Conservation (phyloP, 2,329 filamentous ascomycete genomes). For the Xylaria digitata region DNA sequence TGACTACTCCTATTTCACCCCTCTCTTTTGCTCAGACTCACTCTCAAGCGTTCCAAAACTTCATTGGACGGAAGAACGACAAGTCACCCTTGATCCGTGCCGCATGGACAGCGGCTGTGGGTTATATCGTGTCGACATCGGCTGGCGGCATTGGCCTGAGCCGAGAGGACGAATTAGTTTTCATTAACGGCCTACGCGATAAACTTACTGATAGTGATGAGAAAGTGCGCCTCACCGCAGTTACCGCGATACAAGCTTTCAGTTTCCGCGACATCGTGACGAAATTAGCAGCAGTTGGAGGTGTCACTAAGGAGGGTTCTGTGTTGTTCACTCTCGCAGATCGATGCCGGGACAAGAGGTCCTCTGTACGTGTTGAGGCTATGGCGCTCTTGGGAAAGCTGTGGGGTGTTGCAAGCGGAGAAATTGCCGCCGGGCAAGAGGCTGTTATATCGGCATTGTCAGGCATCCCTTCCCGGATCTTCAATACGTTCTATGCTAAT, state of each 20-base stretch:
- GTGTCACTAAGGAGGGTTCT: conserved; percentile 79
- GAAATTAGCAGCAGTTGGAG: conserved; percentile 82
- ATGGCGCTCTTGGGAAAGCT: conserved; percentile 86
- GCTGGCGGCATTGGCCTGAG: conserved; percentile 90
- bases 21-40: conserved; percentile 91
- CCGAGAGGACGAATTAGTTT: conserved; percentile 79
- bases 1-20: conserved; percentile 85
- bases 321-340: conserved; percentile 86
- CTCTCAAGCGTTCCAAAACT: conserved; percentile 80
- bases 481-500: conserved; percentile 91
- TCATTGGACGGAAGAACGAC: conserved; percentile 86
- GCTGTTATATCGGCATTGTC: conserved; percentile 78
- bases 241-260: conserved; percentile 84
- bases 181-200: conserved; percentile 80
- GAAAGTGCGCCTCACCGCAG: conserved; percentile 88
- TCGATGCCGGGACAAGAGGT: conserved; percentile 86
- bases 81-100: conserved; percentile 85
- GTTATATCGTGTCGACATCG: conserved; percentile 89
- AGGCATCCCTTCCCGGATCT: conserved; percentile 84
- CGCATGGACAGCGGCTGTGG: conserved; percentile 85
- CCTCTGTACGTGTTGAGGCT: conserved; percentile 83
- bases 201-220: conserved; percentile 91
- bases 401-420: conserved; percentile 92
- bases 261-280: conserved; percentile 82
- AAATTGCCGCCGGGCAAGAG: conserved; percentile 86